Evolutionary conservation across 768 basidiomycete genomes (phyloP), one percentile per base, ranked within the genome.

Genomic region (Leccinum disarticulatum): DNA sequence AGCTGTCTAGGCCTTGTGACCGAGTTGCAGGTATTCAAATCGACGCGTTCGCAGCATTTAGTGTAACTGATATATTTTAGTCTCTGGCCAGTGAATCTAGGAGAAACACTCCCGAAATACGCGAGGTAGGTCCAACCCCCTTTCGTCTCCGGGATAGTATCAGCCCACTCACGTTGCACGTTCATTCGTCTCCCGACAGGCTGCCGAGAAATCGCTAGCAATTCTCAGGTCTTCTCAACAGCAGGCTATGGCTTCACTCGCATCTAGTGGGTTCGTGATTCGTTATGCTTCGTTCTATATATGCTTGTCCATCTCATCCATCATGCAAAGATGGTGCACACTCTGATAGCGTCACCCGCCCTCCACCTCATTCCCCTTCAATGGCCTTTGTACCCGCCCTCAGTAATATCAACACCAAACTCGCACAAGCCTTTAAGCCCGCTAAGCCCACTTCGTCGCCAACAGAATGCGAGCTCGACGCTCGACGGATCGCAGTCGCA

Each of bases 81-180:
- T 90, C 94, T 41, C 75, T 98, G 64, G 86, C 93, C 9, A 91
- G 88, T 67, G 95, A 96, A 78, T 93, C 92, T 27, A 83, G 87
- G 66, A 79, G 95, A 60, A 91, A 66, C 88, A 95, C 73, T 25
- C 92, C 93, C 22, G 95, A 97, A 71, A 92, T 97, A 65, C 89
- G 91, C 70, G 95, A 96, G 84, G 94, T 95, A 71, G 50, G 64
- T 17, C n/a, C 3, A 43, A n/a, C 9, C 5, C 17, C 14, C 5
- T 1, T 3, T 14, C 19, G 27, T 57, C 36, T 35, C 49, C 27
- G 8, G 14, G 43, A 11, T 17, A 7, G 33, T 13, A 35, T 35
- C 3, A 36, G 19, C 25, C 28, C 46, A n/a, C 61, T 71, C 61
- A 65, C 63, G 28, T 56, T 27, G n/a, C 50, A 35, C 13, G 1